phyloP scores from a whole-genome alignment of 345 rosid species.

The Geranium rotundifolium region DNA sequence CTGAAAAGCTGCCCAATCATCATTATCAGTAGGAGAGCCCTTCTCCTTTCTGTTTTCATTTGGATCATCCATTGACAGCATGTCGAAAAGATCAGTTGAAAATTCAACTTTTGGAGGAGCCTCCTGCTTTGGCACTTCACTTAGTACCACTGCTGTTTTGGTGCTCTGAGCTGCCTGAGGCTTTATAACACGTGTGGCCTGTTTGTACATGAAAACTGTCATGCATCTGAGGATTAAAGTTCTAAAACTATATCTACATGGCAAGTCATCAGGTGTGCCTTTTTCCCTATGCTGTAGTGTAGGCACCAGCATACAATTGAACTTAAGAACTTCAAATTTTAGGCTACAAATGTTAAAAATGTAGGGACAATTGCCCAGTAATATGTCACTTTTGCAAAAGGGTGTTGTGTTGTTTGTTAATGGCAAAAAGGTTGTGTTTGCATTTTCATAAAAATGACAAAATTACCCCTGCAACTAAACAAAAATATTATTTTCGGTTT shows the following conservation, averaged over 20 bases:
- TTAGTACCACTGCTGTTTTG: slow-evolving; percentile 24
- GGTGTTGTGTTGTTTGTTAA: too few species aligned
- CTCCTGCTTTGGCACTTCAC: slow-evolving; percentile 13
- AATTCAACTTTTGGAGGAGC: slow-evolving; percentile 63
- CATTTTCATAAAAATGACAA: too few species aligned
- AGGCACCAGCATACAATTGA: too few species aligned
- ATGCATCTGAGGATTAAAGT: background rate
- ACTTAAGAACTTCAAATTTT: too few species aligned
- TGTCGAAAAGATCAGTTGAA: slow-evolving; percentile 79
- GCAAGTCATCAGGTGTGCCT: background rate
- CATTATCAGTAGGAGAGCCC: slow-evolving; percentile 49
- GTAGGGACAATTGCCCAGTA: too few species aligned
- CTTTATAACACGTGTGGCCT: slow-evolving; percentile 41
- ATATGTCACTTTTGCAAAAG: too few species aligned
- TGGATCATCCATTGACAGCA: slow-evolving; percentile 70
- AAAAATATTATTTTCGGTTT: too few species aligned
- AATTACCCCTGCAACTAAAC: too few species aligned
- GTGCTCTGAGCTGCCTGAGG: slow-evolving; percentile 32
- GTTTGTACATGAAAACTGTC: slow-evolving; percentile 10
- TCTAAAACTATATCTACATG: background rate
- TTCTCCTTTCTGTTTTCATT: slow-evolving; percentile 49
- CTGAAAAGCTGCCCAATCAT: slow-evolving; percentile 92
- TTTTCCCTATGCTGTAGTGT: background rate
- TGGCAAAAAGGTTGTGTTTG: too few species aligned
- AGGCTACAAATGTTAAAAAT: too few species aligned